These are phyloP conservation scores for Fusarium pseudonygamai DNA, from an alignment of 2,329 filamentous ascomycete genomes.

Conservation along the genomic window DNA sequence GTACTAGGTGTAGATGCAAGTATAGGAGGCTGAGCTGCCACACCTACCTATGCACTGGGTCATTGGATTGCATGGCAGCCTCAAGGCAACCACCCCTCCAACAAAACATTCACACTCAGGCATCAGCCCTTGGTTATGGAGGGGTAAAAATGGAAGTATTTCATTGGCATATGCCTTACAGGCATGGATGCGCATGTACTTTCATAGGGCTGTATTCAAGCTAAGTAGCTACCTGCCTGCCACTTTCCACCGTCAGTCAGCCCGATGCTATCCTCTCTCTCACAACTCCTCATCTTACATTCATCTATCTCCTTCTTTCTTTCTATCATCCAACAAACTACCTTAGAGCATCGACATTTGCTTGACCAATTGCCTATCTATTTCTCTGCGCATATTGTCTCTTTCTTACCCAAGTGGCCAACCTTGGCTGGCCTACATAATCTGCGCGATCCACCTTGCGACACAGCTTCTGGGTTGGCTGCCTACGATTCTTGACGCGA, in stretches of 20 bases:
- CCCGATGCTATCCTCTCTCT: not conserved
- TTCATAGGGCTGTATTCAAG: constrained; percentile 9
- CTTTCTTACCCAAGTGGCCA: not conserved
- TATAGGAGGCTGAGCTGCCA: not conserved
- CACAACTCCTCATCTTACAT: constrained; percentile 10
- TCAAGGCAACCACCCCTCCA: constrained; percentile 32
- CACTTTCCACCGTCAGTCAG: constrained; percentile 24
- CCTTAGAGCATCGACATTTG: not conserved
- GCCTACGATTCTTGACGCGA: not conserved
- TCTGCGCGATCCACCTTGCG: not conserved
- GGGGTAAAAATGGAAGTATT: not conserved
- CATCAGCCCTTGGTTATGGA: constrained; percentile 17
- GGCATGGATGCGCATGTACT: not conserved
- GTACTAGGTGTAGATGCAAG: not conserved
- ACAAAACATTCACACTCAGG: constrained; percentile 17
- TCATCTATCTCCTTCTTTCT: not conserved
- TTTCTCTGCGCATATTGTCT: not conserved
- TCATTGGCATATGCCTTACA: not conserved
- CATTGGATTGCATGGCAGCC: constrained; percentile 14
- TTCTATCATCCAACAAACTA: not conserved
- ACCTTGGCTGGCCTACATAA: not conserved
- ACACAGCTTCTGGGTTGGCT: constrained; percentile 14
- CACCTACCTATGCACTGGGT: not conserved
- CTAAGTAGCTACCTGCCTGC: not conserved
- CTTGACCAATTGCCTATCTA: not conserved